phyloP scores from a whole-genome alignment of 2,329 filamentous ascomycete species.

The Aspergillus sp. region DNA sequence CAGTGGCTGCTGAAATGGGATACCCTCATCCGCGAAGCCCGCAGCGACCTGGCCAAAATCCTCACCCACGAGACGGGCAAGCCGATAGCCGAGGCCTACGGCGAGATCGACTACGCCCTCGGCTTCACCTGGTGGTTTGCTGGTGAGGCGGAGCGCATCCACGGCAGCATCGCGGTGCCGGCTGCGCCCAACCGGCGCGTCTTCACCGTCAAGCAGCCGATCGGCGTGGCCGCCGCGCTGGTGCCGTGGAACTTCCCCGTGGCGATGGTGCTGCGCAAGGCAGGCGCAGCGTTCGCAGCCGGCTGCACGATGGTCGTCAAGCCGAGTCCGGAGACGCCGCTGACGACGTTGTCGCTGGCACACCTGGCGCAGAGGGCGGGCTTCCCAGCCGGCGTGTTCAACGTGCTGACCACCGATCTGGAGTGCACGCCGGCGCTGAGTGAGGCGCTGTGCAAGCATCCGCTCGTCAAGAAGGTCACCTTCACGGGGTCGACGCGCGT shows the following conservation, averaged over 20 bases:
- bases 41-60: conserved; percentile 61
- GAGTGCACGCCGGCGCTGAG: conserved; percentile 39
- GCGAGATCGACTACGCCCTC: conserved; percentile 56
- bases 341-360: conserved; percentile 55
- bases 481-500: conserved; percentile 62
- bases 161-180: conserved; percentile 59
- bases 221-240: conserved; percentile 65
- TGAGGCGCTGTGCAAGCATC: conserved; percentile 54
- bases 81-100: conserved; percentile 52
- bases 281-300: conserved; percentile 64
- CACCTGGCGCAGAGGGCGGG: conserved; percentile 53
- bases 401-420: conserved; percentile 55
- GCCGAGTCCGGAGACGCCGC: conserved; percentile 65
- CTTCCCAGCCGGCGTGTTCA: conserved; percentile 60
- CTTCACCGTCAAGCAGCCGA: conserved; percentile 72
- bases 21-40: conserved; percentile 59
- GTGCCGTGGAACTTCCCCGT: conserved; percentile 74
- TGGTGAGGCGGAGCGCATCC: conserved; percentile 61
- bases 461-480: conserved; percentile 57
- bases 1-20: conserved; percentile 66
- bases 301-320: conserved; percentile 74
- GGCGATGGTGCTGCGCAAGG: conserved; percentile 67
- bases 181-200: conserved; percentile 62
- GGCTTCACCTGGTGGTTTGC: conserved; percentile 59
- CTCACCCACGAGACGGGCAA: conserved; percentile 63